Percentiles rank a stretch among this genome's conserved stretches.
These are phyloP conservation scores for Nemophila menziesii DNA, from an alignment of 257 asterid genomes.

Conservation along the genomic window DNA sequence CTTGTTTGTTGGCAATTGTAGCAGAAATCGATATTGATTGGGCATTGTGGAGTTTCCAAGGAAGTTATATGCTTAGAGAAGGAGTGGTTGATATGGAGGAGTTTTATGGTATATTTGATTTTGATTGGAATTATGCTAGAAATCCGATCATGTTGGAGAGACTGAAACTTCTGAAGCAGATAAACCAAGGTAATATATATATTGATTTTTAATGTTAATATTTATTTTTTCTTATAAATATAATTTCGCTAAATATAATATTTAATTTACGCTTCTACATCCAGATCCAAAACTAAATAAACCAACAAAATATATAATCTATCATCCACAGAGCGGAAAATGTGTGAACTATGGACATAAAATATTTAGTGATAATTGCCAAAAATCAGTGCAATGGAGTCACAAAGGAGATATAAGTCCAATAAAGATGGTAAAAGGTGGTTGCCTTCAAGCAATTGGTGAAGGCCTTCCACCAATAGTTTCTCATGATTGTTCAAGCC, in stretches of 20 bases:
- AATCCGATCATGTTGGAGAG: conserved; percentile 26
- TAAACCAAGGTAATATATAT: conserved; percentile 50
- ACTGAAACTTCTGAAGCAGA: conserved; percentile 32
- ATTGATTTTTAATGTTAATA: not conserved
- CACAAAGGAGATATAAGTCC: conserved; percentile 22
- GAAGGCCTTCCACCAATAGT: conserved; percentile 22
- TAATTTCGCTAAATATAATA: too few species aligned
- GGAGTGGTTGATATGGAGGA: conserved; percentile 28
- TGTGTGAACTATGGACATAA: conserved; percentile 14
- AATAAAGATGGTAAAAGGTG: conserved; percentile 22
- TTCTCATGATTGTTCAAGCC: conserved; percentile 28
- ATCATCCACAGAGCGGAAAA: conserved; percentile 51
- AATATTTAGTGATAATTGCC: conserved; percentile 22
- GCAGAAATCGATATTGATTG: conserved; percentile 60
- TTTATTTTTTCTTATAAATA: not conserved
- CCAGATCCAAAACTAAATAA: conserved; percentile 29
- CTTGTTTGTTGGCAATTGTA: conserved; percentile 35
- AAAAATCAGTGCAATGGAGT: conserved; percentile 23
- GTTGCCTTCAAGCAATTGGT: conserved; percentile 28
- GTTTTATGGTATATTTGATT: conserved; percentile 35
- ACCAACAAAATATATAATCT: conserved; percentile 24
- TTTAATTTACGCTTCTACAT: too few species aligned
- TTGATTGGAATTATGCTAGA: conserved; percentile 31
- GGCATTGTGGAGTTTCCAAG: conserved; percentile 71
- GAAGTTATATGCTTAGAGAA: conserved; percentile 42